phyloP scores from a whole-genome alignment of 345 rosid species.

The Limnanthes douglasii region DNA sequence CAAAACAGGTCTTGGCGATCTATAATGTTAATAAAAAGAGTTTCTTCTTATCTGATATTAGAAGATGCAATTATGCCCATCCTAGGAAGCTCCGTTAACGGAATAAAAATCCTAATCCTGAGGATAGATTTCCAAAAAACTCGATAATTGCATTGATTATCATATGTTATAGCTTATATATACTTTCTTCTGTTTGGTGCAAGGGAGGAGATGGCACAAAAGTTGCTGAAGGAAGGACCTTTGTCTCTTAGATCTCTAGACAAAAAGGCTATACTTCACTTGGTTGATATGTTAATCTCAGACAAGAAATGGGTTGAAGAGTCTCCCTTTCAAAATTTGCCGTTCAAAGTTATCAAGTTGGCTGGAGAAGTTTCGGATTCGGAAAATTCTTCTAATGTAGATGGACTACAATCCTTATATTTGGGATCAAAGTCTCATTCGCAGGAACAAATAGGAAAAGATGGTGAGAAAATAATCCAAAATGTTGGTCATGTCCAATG shows the following conservation, averaged over 20 bases:
- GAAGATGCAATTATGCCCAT: too few relatives aligned
- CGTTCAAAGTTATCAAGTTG: conserved; percentile 27
- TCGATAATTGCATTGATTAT: too few relatives aligned
- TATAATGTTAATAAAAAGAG: conserved; percentile 4
- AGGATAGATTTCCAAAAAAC: too few relatives aligned
- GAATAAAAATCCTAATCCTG: too few relatives aligned
- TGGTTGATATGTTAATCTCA: conserved; percentile 42
- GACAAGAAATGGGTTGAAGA: conserved; percentile 70
- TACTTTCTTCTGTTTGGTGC: conserved; percentile 1
- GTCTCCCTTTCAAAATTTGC: conserved; percentile 23
- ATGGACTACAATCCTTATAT: conserved; percentile 37
- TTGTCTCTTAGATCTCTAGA: conserved; percentile 25
- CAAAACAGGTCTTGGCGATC: too few relatives aligned
- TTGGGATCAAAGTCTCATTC: conserved; percentile 10
- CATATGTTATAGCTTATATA: too few relatives aligned
- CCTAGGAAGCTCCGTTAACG: too few relatives aligned
- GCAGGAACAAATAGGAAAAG: conserved; percentile 4
- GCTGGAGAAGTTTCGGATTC: conserved; percentile 7
- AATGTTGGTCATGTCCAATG: conserved; percentile 25
- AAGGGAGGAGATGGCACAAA: conserved; percentile 51
- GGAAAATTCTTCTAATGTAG: conserved; percentile 15
- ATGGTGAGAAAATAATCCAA: conserved; percentile 14
- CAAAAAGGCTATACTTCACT: conserved; percentile 25
- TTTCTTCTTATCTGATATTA: too few relatives aligned
- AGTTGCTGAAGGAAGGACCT: conserved; percentile 50